Base-by-base conservation (phyloP, 1,284 basidiomycete species). In the Sporisorium sorghi region DNA sequence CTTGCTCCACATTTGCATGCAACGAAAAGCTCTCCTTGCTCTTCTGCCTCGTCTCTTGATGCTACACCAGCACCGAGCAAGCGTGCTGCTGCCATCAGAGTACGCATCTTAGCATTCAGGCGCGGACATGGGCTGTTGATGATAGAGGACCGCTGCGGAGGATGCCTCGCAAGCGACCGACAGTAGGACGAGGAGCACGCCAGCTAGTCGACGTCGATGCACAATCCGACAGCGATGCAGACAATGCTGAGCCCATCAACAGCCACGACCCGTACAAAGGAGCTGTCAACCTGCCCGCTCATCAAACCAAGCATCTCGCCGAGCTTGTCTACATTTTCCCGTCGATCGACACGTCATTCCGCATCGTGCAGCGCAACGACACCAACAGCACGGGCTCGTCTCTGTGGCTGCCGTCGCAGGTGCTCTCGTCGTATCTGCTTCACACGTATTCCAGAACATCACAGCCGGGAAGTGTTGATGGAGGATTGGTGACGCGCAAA, bases 381-480 rank as follows among this genome's bases (percentile, higher is more conserved):
- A 70, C 74, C 14, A 65, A 68, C 42, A 74, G 71, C 39, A 77
- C 74, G 0, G 74, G 74, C 17, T 74, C 71, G 1, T 77, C 74
- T 1, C 71, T 77, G 23, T 77, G 74, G 74, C 68, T 77, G 11
- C 74, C 74, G 0, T 74, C 74, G 2, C 74, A 77, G 52, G 55
- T 77, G 19, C 62, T 77, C 8, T 59, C 74, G 6, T 66, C 67
- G 4, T 70, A 66, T 37, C 58, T 77, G 9, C 42, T 74, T 5
- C 66, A 73, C 32, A 58, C 57, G 0, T 73, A 68, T 14, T 48
- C 39, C 9, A 60, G 28, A 11, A 4, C 17, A 15, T n/a, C 23
- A 3, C 49, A 23, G 21, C 8, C 17, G 17, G 24, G 32, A 12
- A 10, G 1, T 30, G 19, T 26, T 1, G 26, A 46, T 46, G 44